phyloP scores from a whole-genome alignment of 2,329 filamentous ascomycete species.

The Spiromastix sp. region DNA sequence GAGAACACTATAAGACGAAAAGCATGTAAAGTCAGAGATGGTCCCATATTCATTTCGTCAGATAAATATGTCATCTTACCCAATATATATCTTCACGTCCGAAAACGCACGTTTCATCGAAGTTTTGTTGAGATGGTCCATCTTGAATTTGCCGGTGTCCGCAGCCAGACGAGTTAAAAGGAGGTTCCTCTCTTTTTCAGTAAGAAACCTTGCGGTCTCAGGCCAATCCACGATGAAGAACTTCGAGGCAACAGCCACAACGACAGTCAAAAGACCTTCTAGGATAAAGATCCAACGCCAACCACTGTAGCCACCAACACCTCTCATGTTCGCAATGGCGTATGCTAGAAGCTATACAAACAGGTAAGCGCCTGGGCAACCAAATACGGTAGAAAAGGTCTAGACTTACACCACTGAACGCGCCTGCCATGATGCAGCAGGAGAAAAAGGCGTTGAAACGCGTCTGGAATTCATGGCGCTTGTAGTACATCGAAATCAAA shows the following conservation, averaged over 20 bases:
- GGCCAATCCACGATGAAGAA: constrained; percentile 40
- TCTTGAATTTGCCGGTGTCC: constrained; percentile 36
- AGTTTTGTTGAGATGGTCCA: constrained; percentile 44
- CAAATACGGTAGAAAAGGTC: background rate
- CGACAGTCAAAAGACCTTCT: constrained; percentile 39
- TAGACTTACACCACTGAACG: constrained; percentile 26
- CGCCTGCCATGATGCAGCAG: constrained; percentile 29
- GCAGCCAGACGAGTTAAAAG: constrained; percentile 33
- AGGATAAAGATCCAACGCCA: constrained; percentile 42
- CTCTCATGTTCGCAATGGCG: constrained; percentile 31
- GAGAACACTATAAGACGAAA: constrained; percentile 33
- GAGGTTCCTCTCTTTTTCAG: constrained; percentile 33
- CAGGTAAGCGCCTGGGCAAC: background rate
- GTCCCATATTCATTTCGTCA: too few relatives aligned
- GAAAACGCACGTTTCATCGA: constrained; percentile 37
- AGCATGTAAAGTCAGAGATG: too few relatives aligned
- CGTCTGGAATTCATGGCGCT: constrained; percentile 32
- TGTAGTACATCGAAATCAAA: constrained; percentile 29
- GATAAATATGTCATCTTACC: too few relatives aligned
- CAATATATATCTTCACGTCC: constrained; percentile 39
- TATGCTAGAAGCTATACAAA: constrained; percentile 29
- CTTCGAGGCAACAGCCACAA: constrained; percentile 39
- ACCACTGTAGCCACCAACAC: constrained; percentile 26
- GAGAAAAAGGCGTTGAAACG: constrained; percentile 26
- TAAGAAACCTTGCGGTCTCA: constrained; percentile 37